Evolutionary conservation across 2,329 filamentous ascomycete species (phyloP).

Genomic region (Penicillium sp.): DNA sequence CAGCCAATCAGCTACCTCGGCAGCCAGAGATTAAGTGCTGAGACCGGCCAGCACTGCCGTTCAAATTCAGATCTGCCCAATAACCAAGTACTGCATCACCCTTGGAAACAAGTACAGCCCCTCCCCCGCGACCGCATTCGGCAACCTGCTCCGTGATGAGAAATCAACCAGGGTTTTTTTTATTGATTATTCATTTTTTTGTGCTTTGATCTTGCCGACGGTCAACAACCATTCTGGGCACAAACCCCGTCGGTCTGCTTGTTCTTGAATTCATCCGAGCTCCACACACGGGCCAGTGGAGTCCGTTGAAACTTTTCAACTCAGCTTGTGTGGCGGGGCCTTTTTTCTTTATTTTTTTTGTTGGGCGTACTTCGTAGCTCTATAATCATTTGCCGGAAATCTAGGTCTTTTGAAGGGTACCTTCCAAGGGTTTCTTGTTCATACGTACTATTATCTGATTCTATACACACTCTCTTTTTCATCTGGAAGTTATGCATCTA

Average conservation of each 20-base stretch:
- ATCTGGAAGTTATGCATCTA: background rate
- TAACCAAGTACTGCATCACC: too few species aligned
- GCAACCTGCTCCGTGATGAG: constrained; percentile 26
- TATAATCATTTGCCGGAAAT: background rate
- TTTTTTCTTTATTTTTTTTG: too few species aligned
- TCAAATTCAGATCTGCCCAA: too few species aligned
- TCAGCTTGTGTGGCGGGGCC: background rate
- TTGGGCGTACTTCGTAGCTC: background rate
- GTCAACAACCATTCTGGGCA: constrained; percentile 32
- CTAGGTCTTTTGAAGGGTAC: too few species aligned
- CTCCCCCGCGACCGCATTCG: constrained; percentile 11
- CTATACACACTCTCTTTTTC: too few species aligned
- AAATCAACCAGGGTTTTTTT: constrained; percentile 16
- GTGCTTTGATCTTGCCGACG: constrained; percentile 16
- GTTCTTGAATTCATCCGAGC: constrained; percentile 25
- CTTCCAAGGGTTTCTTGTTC: too few species aligned
- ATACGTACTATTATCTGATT: too few species aligned
- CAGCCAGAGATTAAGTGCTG: background rate
- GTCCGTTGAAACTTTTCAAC: background rate
- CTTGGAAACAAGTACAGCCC: too few species aligned
- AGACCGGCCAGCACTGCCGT: too few species aligned
- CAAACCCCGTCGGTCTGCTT: constrained; percentile 26
- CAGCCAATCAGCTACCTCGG: background rate
- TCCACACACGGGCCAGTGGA: constrained; percentile 13
- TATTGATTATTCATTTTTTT: background rate